phyloP scores from a whole-genome alignment of 2,329 filamentous ascomycete genomes.

The Cytospora paraplurivora region DNA sequence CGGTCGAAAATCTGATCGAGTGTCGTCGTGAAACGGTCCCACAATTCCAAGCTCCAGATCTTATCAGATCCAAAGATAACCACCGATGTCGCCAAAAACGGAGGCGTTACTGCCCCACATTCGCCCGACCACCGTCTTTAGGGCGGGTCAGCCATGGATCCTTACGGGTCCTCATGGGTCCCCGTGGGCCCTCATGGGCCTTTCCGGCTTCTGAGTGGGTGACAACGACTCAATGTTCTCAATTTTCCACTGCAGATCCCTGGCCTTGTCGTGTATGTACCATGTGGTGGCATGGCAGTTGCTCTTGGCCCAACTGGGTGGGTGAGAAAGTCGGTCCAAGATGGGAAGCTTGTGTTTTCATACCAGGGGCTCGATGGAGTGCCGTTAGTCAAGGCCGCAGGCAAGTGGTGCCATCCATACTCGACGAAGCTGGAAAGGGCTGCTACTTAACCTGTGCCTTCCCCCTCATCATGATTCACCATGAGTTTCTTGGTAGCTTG shows the following conservation, averaged over 20 bases:
- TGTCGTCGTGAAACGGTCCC: slow-evolving; percentile 8
- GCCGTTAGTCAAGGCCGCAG: slow-evolving; percentile 8
- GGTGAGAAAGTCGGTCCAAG: neutral
- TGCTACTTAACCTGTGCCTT: slow-evolving; percentile 26
- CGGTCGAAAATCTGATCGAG: slow-evolving; percentile 11
- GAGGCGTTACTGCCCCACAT: slow-evolving; percentile 27
- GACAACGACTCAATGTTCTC: slow-evolving; percentile 10
- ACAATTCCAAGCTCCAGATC: slow-evolving; percentile 40
- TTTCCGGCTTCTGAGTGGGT: slow-evolving; percentile 22
- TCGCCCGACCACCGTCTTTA: slow-evolving; percentile 26
- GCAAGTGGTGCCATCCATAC: slow-evolving; percentile 21
- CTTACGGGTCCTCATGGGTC: slow-evolving; percentile 15
- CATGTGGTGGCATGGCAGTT: slow-evolving; percentile 2
- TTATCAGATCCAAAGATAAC: slow-evolving; percentile 59
- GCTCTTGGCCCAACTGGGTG: slow-evolving; percentile 8
- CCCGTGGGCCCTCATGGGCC: slow-evolving; percentile 1
- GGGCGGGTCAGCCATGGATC: slow-evolving; percentile 4
- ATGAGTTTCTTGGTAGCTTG: slow-evolving; percentile 8
- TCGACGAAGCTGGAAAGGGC: slow-evolving; percentile 4
- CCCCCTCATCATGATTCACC: slow-evolving; percentile 16
- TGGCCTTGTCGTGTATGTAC: neutral
- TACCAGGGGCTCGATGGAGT: slow-evolving; percentile 14
- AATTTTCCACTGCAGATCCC: slow-evolving; percentile 25
- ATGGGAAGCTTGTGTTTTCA: slow-evolving; percentile 8
- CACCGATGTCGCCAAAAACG: slow-evolving; percentile 44